phyloP scores from a whole-genome alignment of 108 stramenopile genomes.

The Nitzschia sp. region DNA sequence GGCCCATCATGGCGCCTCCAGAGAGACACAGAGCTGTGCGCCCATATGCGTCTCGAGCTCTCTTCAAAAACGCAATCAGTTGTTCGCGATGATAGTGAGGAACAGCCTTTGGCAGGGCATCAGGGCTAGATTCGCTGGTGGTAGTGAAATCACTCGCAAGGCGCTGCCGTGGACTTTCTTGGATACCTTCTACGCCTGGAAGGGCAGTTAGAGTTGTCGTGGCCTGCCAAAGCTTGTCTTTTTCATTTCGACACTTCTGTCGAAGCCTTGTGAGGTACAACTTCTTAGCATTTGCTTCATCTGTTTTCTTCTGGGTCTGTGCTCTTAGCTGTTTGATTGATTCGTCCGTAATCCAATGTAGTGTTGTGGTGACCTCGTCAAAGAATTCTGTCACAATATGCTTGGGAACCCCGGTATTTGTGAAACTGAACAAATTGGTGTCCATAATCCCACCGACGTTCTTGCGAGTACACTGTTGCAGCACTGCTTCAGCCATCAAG shows the following conservation, averaged over 20 bases:
- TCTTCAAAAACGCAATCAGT: constrained; percentile 69
- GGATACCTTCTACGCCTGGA: background rate
- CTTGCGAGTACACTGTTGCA: constrained; percentile 86
- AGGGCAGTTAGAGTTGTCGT: constrained; percentile 31
- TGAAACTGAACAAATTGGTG: constrained; percentile 75
- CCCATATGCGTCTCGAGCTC: constrained; percentile 94
- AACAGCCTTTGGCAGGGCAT: constrained; percentile 1
- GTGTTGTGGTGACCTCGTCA: constrained; percentile 64
- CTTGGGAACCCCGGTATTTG: constrained; percentile 85
- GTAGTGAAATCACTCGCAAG: background rate
- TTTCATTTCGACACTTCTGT: constrained; percentile 28
- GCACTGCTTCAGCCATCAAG: constrained; percentile 63
- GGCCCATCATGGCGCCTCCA: constrained; percentile 93
- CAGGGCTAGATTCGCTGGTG: background rate
- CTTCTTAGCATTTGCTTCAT: background rate
- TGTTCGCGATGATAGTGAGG: constrained; percentile 50
- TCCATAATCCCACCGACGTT: constrained; percentile 92
- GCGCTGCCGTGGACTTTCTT: background rate
- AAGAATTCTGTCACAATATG: constrained; percentile 72
- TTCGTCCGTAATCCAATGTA: constrained; percentile 75
- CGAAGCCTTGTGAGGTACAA: constrained; percentile 26
- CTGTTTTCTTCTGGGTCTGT: background rate
- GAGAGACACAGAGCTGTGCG: constrained; percentile 91
- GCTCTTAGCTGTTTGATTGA: background rate
- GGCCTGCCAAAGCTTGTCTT: constrained; percentile 34